Base-by-base conservation (phyloP, 257 asterid genomes). In the Echium plantagineum region DNA sequence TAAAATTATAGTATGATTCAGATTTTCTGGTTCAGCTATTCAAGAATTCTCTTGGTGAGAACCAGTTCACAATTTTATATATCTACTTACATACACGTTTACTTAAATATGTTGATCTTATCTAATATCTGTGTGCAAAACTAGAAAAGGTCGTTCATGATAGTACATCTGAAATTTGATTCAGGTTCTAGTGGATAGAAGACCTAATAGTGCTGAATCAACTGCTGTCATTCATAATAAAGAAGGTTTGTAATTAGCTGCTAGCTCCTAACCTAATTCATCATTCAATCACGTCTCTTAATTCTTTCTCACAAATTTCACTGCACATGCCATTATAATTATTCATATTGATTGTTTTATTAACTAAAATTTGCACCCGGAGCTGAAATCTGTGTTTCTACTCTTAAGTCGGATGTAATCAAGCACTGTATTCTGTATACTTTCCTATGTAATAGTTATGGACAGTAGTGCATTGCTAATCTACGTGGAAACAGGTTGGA, bases 131-230 rank as follows among this genome's bases (percentile, higher is more conserved):
- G 62, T 72, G 67, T 47, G 66, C 48, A 63, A 3, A 24, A 69
- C 64, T 20, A 21, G 19, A 7, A 12, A 12, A 19, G 31, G 22
- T 60, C 54, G 59, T 57, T 68, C 49, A 47, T 42, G 48, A 21
- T 54, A 42, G 17, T 55, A 18, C 55, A 48, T 59, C 3, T 24
- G 26, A 24, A 24, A 24, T 24, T 65, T 52, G 67, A n/a, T 47
- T 26, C 85, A 91, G 96, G 69, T 91, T 72, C 71, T 91, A 66
- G 93, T 78, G 67, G 94, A 81, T 75, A 78, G 81, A 49, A 74
- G 80, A 60, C 68, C 56, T 51, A 64, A 47, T 17, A 59, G 69
- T 64, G 68, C 76, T 28, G 88, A 75, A 48, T 56, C 82, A 66
- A 75, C 75, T 62, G 74, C 83, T 63, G 62, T 84, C 64, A 65